phyloP scores from a whole-genome alignment of 2,329 filamentous ascomycete species.

The Colletotrichum noveboracense region DNA sequence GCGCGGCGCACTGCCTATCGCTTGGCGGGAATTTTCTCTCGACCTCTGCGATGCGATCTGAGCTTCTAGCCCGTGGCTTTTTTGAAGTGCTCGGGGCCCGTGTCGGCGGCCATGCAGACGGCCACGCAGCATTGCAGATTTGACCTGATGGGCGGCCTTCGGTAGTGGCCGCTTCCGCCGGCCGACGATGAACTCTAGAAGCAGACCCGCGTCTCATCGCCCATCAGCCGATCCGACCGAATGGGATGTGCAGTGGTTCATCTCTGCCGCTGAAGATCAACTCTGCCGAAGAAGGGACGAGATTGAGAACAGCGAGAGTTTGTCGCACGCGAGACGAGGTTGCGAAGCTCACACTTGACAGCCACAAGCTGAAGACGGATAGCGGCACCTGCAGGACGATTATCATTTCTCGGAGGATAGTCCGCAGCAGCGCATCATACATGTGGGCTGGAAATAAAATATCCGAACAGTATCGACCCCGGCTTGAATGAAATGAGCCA shows the following conservation, averaged over 20 bases:
- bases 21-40: background rate
- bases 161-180: background rate
- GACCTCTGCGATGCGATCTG: background rate
- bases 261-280: background rate
- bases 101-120: background rate
- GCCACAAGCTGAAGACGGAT: background rate
- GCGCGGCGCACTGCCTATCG: background rate
- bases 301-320: background rate
- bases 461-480: slow-evolving; percentile 12
- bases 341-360: background rate
- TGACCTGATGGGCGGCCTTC: background rate
- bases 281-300: background rate
- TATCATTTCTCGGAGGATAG: background rate
- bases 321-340: background rate
- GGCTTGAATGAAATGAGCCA: background rate
- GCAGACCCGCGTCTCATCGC: background rate
- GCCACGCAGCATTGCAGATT: background rate
- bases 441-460: slow-evolving; percentile 1
- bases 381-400: background rate
- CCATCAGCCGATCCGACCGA: background rate
- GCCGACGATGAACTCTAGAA: background rate
- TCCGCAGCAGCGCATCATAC: background rate
- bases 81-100: background rate
- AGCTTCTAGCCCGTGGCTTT: background rate
- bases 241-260: background rate